Percentiles rank a stretch among this genome's conserved stretches.
Evolutionary conservation across 495 filamentous ascomycete genomes (phyloP).

Genomic region (Hypoxylon trugodes): DNA sequence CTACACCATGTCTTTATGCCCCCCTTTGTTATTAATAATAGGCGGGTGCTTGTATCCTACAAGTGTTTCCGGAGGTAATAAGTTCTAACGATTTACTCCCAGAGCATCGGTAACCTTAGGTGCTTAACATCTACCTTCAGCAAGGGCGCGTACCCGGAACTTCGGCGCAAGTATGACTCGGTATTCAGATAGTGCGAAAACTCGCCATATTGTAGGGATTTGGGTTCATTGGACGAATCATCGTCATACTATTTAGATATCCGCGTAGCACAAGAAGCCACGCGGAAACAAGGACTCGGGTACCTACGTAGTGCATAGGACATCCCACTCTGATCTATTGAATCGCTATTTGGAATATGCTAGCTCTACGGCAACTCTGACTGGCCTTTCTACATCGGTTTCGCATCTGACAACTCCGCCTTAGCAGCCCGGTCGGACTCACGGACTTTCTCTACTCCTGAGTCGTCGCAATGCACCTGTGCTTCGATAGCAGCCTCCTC

Average conservation of each 20-base stretch:
- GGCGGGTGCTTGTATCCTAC: neutral
- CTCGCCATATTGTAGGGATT: too few relatives aligned
- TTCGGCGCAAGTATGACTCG: too few relatives aligned
- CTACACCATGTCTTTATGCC: neutral
- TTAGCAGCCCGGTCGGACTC: conserved; percentile 1
- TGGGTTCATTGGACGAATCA: too few relatives aligned
- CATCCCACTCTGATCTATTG: neutral
- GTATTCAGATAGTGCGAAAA: too few relatives aligned
- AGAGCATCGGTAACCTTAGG: too few relatives aligned
- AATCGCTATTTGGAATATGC: too few relatives aligned
- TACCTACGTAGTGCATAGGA: too few relatives aligned
- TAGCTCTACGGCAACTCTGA: neutral
- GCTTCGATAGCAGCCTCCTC: conserved; percentile 36
- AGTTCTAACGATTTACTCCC: neutral
- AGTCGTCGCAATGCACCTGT: conserved; percentile 20
- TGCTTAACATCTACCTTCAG: too few relatives aligned
- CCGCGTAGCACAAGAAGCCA: too few relatives aligned
- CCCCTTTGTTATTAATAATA: neutral
- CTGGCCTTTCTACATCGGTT: neutral
- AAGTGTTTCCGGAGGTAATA: neutral
- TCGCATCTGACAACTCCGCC: neutral
- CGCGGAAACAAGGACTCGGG: too few relatives aligned
- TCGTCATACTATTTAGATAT: too few relatives aligned
- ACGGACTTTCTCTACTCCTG: conserved; percentile 17
- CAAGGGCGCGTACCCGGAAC: too few relatives aligned